Evolutionary conservation across 1,284 basidiomycete species (phyloP).

Genomic region (Rhodofomes roseus): DNA sequence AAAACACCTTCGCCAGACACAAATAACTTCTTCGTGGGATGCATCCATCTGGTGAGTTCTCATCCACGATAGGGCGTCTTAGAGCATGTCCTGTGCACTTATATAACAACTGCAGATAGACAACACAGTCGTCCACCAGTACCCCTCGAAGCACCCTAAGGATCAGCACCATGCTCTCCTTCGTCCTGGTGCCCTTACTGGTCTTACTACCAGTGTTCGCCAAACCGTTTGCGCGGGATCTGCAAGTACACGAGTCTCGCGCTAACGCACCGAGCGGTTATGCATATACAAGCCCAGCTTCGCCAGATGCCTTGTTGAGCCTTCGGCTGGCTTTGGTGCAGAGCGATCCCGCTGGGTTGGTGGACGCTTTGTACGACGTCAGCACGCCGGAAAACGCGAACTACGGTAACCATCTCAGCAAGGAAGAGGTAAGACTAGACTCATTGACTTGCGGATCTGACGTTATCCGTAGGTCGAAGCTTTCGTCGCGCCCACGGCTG

Average conservation of each 20-base stretch:
- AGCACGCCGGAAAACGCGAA: constrained; percentile 20
- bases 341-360: constrained; percentile 20
- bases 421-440: constrained; percentile 20
- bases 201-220: background rate
- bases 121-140: too few species aligned
- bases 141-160: too few species aligned
- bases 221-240: background rate
- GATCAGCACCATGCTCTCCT: too few species aligned
- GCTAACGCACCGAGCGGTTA: constrained; percentile 17
- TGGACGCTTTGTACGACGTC: constrained; percentile 22
- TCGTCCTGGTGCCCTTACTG: too few species aligned
- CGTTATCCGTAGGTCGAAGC: constrained; percentile 21
- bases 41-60: too few species aligned
- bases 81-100: too few species aligned
- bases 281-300: constrained; percentile 14
- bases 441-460: background rate
- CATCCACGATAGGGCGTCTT: too few species aligned
- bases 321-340: constrained; percentile 23
- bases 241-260: constrained; percentile 20
- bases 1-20: too few species aligned
- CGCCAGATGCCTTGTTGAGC: constrained; percentile 15
- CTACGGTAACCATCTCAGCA: constrained; percentile 26
- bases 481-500: constrained; percentile 31
- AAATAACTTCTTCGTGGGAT: too few species aligned
- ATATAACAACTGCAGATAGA: too few species aligned